These are phyloP conservation scores for Spergularia marina DNA, from an alignment of 148 eudicot genomes.

Conservation along the genomic window DNA sequence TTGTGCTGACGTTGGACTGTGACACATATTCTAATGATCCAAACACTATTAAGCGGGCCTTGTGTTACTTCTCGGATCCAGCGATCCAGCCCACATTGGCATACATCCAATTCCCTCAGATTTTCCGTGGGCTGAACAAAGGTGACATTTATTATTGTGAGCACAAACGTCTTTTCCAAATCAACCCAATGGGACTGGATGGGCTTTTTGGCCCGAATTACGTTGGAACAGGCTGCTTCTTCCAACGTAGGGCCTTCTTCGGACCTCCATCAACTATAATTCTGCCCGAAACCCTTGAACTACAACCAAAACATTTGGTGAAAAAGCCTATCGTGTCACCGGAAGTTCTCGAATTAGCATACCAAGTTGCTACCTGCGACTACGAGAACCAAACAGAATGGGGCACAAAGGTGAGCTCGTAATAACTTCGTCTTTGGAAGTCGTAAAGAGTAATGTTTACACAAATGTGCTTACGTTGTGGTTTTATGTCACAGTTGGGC, in stretches of 20 bases:
- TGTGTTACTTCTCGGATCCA: conserved; percentile 60
- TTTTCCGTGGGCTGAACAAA: conserved; percentile 53
- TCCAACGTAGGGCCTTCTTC: conserved; percentile 53
- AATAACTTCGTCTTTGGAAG: background rate
- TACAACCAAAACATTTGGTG: conserved; percentile 22
- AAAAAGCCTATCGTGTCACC: conserved; percentile 29
- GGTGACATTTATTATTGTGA: conserved; percentile 54
- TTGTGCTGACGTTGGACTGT: conserved; percentile 68
- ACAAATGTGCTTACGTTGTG: too few relatives aligned
- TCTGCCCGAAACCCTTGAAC: conserved; percentile 26
- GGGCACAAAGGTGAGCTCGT: conserved; percentile 42
- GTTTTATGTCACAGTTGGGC: conserved; percentile 44
- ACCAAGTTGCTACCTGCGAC: conserved; percentile 32
- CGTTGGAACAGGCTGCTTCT: conserved; percentile 71
- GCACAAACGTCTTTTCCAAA: conserved; percentile 43
- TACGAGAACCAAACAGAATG: conserved; percentile 37
- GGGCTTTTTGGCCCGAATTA: conserved; percentile 72
- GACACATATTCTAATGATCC: conserved; percentile 85
- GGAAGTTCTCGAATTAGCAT: conserved; percentile 30
- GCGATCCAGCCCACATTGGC: conserved; percentile 33
- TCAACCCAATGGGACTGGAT: conserved; percentile 58
- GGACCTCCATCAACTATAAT: conserved; percentile 38
- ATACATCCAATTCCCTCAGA: conserved; percentile 72
- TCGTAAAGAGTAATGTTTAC: background rate
- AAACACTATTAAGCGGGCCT: conserved; percentile 42